Evolutionary conservation across 2,329 filamentous ascomycete species (phyloP).

Genomic region (Byssoonygena ceratinophila): DNA sequence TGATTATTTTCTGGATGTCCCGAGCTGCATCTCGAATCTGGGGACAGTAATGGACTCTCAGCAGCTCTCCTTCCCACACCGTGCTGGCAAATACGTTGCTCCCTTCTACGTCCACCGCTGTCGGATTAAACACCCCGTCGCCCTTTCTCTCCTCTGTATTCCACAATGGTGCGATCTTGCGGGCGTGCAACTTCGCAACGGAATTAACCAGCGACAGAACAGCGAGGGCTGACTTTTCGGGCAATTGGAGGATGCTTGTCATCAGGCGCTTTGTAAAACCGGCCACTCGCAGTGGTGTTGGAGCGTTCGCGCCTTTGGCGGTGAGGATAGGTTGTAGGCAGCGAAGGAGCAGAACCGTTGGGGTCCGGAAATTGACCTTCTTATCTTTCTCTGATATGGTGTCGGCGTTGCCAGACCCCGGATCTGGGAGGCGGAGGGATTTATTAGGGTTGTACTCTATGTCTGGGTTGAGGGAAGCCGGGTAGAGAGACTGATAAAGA

Average conservation of each 20-base stretch:
- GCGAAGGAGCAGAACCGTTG: slow-evolving; percentile 80
- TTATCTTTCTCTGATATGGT: slow-evolving; percentile 22
- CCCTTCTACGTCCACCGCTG: slow-evolving; percentile 63
- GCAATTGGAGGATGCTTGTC: slow-evolving; percentile 69
- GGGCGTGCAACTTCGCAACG: slow-evolving; percentile 68
- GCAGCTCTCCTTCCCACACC: slow-evolving; percentile 84
- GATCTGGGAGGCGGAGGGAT: slow-evolving; percentile 60
- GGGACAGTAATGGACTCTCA: slow-evolving; percentile 77
- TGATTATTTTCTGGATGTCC: slow-evolving; percentile 56
- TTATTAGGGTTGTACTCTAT: slow-evolving; percentile 68
- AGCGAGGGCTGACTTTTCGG: slow-evolving; percentile 78
- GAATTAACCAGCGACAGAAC: slow-evolving; percentile 67
- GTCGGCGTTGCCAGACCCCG: slow-evolving; percentile 40
- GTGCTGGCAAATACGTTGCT: slow-evolving; percentile 86
- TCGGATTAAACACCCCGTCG: slow-evolving; percentile 72
- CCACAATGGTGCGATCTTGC: slow-evolving; percentile 79
- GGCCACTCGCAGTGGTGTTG: slow-evolving; percentile 72
- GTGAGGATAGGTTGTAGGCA: slow-evolving; percentile 74
- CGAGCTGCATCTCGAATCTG: slow-evolving; percentile 67
- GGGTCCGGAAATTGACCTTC: slow-evolving; percentile 92
- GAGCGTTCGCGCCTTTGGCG: slow-evolving; percentile 62
- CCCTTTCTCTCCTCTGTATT: slow-evolving; percentile 87
- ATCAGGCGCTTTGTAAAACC: slow-evolving; percentile 89
- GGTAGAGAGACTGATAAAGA: slow-evolving; percentile 75
- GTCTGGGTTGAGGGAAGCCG: slow-evolving; percentile 69